Base-by-base conservation (phyloP, 257 asterid genomes). In the Salvia miltiorrhiza region DNA sequence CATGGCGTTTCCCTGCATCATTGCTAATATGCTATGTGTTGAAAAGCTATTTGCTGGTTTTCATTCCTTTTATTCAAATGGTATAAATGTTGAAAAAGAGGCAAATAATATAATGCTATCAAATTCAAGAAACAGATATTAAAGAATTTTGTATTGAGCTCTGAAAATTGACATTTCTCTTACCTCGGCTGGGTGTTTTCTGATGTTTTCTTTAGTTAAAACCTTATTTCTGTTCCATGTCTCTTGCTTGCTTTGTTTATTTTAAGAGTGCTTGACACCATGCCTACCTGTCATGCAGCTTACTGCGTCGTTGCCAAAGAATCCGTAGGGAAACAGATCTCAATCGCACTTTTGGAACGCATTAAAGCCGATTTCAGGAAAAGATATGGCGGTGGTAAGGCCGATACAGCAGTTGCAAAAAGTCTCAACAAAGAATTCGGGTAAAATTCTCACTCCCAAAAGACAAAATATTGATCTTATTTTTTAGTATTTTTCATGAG, bases 321-420 rank as follows among this genome's bases (percentile, higher is more conserved):
- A 77, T 86, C 97, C 1, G 96, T 77, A 12, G 95, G 96, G 30
- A 94, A 91, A 70, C 97, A 91, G 83, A 91, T 94, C 56, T 87
- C 96, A 9, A 76, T 91, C 44, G 96, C 97, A 44, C 83, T 87
- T 79, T 65, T 94, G 78, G 99, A 94, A 79, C 95, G 97, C 7
- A 52, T 91, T 54, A 91, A 80, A 81, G 92, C 88, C 1, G 97
- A 94, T 77, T 94, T 94, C 81, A 94, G 58, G 86, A 87, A 87
- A 79, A 81, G 96, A 83, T 94, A 87, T 56, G 96, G 99, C 7
- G 96, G 96, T 64, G 99, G 97, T 50, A 88, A 85, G 85, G 99
- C 99, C 21, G 92, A 78, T 64, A 94, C 99, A 4, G 95, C 96
- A 24, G 87, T 70, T 79, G 95, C 96, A 45, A 86, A 87, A 78